A percentile compares a stretch with the other conserved stretches of the same genome.
Evolutionary conservation across 345 rosid species (phyloP).

Genomic region (Mallotus nudiflorus): DNA sequence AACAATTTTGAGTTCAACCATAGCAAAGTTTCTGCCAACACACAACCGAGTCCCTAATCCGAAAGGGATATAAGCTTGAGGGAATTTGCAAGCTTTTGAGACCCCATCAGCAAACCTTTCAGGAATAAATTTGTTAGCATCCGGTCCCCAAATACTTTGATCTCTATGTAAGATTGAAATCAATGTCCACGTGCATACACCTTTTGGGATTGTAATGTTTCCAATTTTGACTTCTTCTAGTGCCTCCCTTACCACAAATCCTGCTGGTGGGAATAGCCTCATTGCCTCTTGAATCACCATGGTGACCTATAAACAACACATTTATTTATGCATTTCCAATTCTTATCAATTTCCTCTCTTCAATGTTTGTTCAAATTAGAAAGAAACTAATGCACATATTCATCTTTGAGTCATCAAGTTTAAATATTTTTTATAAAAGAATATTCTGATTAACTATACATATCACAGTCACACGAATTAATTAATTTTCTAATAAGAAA

Average conservation of each 20-base stretch:
- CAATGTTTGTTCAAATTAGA: too few relatives aligned
- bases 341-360: too few relatives aligned
- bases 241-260: conserved; percentile 25
- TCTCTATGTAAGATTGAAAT: conserved; percentile 22
- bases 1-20: conserved; percentile 32
- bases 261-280: conserved; percentile 25
- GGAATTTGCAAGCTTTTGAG: conserved; percentile 33
- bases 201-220: conserved; percentile 17
- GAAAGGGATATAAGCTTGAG: conserved; percentile 35
- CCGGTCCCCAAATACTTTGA: conserved; percentile 32
- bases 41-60: conserved; percentile 32
- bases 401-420: too few relatives aligned
- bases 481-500: neutral
- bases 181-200: conserved; percentile 24
- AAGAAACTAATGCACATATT: too few relatives aligned
- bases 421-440: too few relatives aligned
- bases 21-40: conserved; percentile 32
- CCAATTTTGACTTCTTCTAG: conserved; percentile 18
- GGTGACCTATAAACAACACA: conserved; percentile 12
- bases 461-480: too few relatives aligned
- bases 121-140: conserved; percentile 32
- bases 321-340: too few relatives aligned
- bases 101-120: conserved; percentile 29
- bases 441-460: too few relatives aligned
- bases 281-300: conserved; percentile 25